Conservation (phyloP, 148 eudicot species). For the Polygonum aviculare region DNA sequence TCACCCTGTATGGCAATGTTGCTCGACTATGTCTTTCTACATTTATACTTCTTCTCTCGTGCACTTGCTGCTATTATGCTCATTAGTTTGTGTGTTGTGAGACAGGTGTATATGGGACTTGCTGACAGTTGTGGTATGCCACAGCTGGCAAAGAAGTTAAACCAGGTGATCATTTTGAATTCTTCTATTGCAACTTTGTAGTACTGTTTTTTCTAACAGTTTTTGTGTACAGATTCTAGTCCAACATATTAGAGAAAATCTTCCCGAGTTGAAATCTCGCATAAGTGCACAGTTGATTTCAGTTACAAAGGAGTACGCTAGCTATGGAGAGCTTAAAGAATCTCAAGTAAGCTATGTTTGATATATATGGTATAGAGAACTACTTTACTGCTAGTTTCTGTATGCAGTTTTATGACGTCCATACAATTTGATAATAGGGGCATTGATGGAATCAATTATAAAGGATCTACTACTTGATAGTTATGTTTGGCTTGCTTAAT, state of each 20-base stretch:
- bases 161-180: slow-evolving; percentile 50
- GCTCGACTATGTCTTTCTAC: background rate
- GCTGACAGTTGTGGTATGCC: slow-evolving; percentile 88
- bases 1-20: slow-evolving; percentile 59
- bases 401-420: background rate
- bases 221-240: slow-evolving; percentile 60
- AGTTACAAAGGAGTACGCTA: slow-evolving; percentile 84
- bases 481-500: background rate
- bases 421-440: background rate
- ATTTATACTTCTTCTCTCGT: background rate
- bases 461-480: background rate
- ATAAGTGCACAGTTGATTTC: slow-evolving; percentile 63
- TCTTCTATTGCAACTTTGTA: slow-evolving; percentile 7
- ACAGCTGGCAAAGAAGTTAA: slow-evolving; percentile 86
- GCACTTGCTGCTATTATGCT: background rate
- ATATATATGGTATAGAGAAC: background rate
- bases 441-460: background rate
- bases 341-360: slow-evolving; percentile 40
- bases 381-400: background rate
- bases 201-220: slow-evolving; percentile 4
- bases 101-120: slow-evolving; percentile 66
- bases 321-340: slow-evolving; percentile 91
- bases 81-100: slow-evolving; percentile 8
- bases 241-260: slow-evolving; percentile 78
- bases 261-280: slow-evolving; percentile 82